Base-by-base conservation (phyloP, 805 yeast species). In the Brettanomyces custersianus region DNA sequence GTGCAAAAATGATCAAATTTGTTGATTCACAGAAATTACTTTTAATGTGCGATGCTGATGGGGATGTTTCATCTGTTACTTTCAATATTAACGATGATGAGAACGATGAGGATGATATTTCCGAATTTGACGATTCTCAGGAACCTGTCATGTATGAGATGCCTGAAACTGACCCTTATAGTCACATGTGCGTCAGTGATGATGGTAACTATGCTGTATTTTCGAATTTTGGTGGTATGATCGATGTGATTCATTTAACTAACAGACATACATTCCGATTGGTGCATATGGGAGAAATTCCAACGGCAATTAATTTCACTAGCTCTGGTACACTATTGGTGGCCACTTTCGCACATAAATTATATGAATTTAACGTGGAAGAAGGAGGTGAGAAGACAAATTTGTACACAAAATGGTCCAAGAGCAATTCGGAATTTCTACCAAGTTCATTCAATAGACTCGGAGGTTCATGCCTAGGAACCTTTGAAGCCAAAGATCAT, bases 361-460 rank as follows among this genome's bases (percentile, higher is more conserved):
- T 92, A 18, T 71, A 70, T 41, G 96, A 87, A 59, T 79, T 85
- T 47, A 67, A 72, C 34, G 45, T 68, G 13, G n/a, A 25, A 17
- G 42, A 41, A 8, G 40, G 39, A 8, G 31, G 31, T 16, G 36
- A 37, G 21, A 34, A 33, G 11, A 38, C 39, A 18, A 52, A 57
- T 20, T 53, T 72, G 33, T 64, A 75, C 44, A 80, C 95, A 0
- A 51, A 68, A 8, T 90, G 97, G 98, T 80, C 94, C 9, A 74
- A 75, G 43, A 62, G 70, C 35, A 86, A 86, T 56, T 70, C 85
- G 13, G 92, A 82, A 35, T 66, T 72, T 38, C 58, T 87, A 44
- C 96, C 97, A 2, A 63, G 63, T 25, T 74, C 75, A 41, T 77
- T 81, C 42, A 51, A 67, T 13, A 54, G 63, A 3, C 62, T 72